phyloP scores from a whole-genome alignment of 352 stramenopile species.

The Pythium vanterpoolii region DNA sequence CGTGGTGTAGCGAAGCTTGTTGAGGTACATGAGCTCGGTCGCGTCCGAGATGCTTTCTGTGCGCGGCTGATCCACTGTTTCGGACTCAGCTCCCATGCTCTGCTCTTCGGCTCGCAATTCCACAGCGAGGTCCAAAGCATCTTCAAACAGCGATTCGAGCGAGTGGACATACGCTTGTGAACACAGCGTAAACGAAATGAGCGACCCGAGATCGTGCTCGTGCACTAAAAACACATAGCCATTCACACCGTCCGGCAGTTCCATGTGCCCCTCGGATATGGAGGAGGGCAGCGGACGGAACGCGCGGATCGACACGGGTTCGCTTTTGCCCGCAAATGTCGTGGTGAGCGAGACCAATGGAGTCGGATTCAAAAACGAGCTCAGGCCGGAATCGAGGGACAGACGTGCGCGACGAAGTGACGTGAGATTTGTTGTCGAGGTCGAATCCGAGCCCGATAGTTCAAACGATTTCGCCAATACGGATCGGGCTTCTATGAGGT shows the following conservation, averaged over 20 bases:
- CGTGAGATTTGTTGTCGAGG: slow-evolving; percentile 3
- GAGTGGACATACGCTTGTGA: slow-evolving; percentile 68
- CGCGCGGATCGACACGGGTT: slow-evolving; percentile 18
- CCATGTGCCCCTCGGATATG: slow-evolving; percentile 67
- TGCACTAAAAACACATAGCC: slow-evolving; percentile 77
- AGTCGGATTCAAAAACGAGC: slow-evolving; percentile 13
- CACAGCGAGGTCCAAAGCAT: slow-evolving; percentile 44
- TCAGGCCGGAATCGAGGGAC: slow-evolving; percentile 4
- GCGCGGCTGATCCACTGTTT: slow-evolving; percentile 1
- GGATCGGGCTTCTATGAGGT: not conserved
- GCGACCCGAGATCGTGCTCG: slow-evolving; percentile 76
- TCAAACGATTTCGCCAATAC: slow-evolving; percentile 10
- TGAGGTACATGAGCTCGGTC: slow-evolving; percentile 57
- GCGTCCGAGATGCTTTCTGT: slow-evolving; percentile 27
- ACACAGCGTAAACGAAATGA: slow-evolving; percentile 81
- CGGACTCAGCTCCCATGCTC: slow-evolving; percentile 14
- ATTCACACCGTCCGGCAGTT: slow-evolving; percentile 67
- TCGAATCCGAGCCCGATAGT: slow-evolving; percentile 12
- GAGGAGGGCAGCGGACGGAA: slow-evolving; percentile 44
- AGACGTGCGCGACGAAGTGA: slow-evolving; percentile 1
- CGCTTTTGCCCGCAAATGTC: slow-evolving; percentile 18
- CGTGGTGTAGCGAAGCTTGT: slow-evolving; percentile 49
- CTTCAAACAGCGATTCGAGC: slow-evolving; percentile 59
- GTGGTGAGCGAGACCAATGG: slow-evolving; percentile 7
- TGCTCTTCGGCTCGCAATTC: slow-evolving; percentile 38